Base-by-base conservation (phyloP, 441 rosid species). In the Melastoma candidum region DNA sequence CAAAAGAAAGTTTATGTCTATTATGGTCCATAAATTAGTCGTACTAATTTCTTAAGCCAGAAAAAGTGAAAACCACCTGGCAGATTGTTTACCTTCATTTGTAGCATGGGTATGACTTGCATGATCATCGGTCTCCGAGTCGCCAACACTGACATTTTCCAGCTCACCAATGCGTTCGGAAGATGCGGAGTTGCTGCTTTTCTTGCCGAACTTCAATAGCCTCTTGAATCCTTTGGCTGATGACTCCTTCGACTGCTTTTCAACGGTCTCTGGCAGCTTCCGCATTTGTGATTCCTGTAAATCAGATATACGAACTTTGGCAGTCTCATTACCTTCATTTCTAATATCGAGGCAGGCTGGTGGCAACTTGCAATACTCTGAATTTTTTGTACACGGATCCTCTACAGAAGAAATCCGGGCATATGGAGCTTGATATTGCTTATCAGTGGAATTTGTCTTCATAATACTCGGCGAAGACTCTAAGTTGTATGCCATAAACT, bases 181-280 rank as follows among this genome's bases (percentile, higher is more conserved):
- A 26, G 81, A 29, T 48, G 76, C 69, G 43, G 83, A 78, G 56
- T 67, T 53, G 59, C 77, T 87, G 63, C 72, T 79, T 74, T 83
- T 94, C 72, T 75, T 78, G 44, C 95, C 96, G 64, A 94, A 85
- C 78, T 82, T 90, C 76, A 89, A 76, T 56, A 94, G 77, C 68
- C 83, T 68, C 63, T 71, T 70, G 53, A 94, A 73, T 64, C 99
- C 96, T 75, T 82, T 90, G 26, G 95, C 73, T 29, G 36, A 29
- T 25, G 87, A 72, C 49, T 89, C 97, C 70, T 83, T 86, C 12
- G 63, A 47, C 68, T 68, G 76, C 71, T 80, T 90, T 52, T 83
- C 94, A 47, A 49, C 54, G 11, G 59, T 68, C 63, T 82, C 96
- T 36, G 87, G 83, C 58, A 71, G 82, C 74, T 77, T 80, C 64